Conservation (phyloP, 106 monocot species). For the Platanthera guangdongensis region DNA sequence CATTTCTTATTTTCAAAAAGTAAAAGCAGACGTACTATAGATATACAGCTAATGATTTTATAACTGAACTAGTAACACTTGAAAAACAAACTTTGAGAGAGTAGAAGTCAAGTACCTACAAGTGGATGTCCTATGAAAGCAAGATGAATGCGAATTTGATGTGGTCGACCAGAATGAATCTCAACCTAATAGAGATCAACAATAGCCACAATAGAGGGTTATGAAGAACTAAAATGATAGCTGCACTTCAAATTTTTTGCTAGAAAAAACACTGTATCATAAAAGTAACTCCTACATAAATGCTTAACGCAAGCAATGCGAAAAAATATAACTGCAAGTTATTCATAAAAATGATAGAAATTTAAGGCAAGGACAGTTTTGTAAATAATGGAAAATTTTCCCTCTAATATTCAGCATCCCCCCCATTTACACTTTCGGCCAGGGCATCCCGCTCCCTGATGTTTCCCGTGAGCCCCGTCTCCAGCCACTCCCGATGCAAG, state of each 20-base stretch:
- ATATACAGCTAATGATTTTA: neutral
- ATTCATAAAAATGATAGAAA: no score
- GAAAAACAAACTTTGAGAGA: neutral
- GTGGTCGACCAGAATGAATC: slow-evolving; percentile 86
- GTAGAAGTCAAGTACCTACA: slow-evolving; percentile 34
- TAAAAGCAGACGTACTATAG: neutral
- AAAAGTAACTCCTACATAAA: neutral
- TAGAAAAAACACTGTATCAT: neutral
- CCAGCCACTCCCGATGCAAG: no score
- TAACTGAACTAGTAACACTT: neutral
- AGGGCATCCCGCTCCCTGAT: no score
- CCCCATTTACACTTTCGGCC: no score
- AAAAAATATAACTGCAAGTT: neutral
- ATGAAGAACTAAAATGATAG: neutral
- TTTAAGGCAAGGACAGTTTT: no score
- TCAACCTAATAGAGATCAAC: slow-evolving; percentile 46
- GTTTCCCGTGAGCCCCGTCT: no score
- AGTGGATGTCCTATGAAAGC: slow-evolving; percentile 88
- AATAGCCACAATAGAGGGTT: neutral
- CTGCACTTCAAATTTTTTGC: neutral
- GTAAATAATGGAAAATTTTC: no score
- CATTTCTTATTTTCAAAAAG: neutral
- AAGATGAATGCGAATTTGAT: slow-evolving; percentile 95
- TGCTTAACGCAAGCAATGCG: neutral
- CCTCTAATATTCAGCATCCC: no score